Conservation (phyloP, 495 filamentous ascomycete genomes). For the Aspergillus mulundensis region DNA sequence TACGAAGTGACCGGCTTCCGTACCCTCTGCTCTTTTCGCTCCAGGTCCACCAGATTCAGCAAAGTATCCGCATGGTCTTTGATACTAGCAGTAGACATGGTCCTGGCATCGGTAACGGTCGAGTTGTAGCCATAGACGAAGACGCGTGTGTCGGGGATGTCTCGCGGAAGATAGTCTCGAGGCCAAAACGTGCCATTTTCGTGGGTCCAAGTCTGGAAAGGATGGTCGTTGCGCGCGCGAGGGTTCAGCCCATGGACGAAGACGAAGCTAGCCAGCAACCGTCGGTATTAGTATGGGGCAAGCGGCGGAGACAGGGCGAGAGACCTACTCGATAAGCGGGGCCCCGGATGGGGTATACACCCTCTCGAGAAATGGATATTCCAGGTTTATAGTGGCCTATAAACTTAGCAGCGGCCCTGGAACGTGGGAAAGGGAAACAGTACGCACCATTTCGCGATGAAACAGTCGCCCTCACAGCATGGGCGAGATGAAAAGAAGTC, state of each 20-base stretch:
- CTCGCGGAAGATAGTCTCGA: conserved; percentile 34
- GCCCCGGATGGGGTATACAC: conserved; percentile 27
- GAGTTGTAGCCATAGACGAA: conserved; percentile 45
- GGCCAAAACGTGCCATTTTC: conserved; percentile 40
- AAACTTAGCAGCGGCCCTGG: not conserved
- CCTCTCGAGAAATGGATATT: conserved; percentile 36
- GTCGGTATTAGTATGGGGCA: not conserved
- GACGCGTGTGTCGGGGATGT: conserved; percentile 37
- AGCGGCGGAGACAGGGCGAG: not conserved
- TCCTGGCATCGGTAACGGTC: conserved; percentile 33
- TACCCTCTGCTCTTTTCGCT: conserved; percentile 28
- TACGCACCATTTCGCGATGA: conserved; percentile 8
- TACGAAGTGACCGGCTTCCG: not conserved
- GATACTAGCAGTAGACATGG: conserved; percentile 37
- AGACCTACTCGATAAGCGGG: conserved; percentile 32
- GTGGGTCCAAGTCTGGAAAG: conserved; percentile 39
- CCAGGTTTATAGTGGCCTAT: conserved; percentile 26
- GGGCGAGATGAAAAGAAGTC: not conserved
- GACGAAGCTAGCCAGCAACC: conserved; percentile 24
- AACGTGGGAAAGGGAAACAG: not conserved
- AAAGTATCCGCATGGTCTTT: conserved; percentile 38
- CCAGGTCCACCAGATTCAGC: conserved; percentile 34
- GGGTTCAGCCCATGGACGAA: conserved; percentile 41
- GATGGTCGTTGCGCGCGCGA: conserved; percentile 34
- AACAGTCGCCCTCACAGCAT: not conserved